These are phyloP conservation scores for Penicillium thymicola DNA, from an alignment of 2,329 filamentous ascomycete species.

Conservation along the genomic window DNA sequence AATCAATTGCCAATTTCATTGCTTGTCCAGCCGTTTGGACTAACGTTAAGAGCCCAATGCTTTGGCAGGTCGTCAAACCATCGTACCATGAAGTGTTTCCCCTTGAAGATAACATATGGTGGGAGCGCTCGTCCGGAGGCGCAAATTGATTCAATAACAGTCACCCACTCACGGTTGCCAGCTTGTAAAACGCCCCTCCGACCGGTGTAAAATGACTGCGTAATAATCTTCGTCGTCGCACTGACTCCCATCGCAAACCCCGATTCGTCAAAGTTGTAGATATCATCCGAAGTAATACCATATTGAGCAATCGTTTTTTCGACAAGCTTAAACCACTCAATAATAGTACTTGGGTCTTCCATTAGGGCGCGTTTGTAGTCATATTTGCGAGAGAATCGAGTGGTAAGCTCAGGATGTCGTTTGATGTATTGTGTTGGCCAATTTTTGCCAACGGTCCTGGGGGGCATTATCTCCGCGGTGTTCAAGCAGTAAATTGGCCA, in stretches of 20 bases:
- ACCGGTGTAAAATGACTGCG: neutral
- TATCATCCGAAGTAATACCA: neutral
- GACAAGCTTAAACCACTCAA: neutral
- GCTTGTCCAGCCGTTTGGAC: too few species aligned
- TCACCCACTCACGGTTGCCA: slow-evolving; percentile 6
- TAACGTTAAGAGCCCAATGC: neutral
- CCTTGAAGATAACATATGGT: slow-evolving; percentile 15
- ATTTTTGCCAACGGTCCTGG: neutral
- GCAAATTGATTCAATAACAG: too few species aligned
- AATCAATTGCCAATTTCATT: too few species aligned
- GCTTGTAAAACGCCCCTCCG: slow-evolving; percentile 3
- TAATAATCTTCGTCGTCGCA: neutral
- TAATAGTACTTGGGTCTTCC: neutral
- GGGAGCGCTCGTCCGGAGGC: neutral
- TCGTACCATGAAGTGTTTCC: slow-evolving; percentile 4
- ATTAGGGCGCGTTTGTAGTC: neutral
- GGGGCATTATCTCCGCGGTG: neutral
- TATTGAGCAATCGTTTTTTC: neutral
- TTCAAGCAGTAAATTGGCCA: neutral
- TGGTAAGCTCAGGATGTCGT: neutral
- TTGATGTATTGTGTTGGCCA: neutral
- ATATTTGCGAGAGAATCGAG: neutral
- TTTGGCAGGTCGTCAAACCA: neutral
- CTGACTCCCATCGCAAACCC: neutral
- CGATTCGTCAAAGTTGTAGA: too few species aligned